Base-by-base conservation (phyloP, 345 rosid genomes). In the Hibiscus syriacus region DNA sequence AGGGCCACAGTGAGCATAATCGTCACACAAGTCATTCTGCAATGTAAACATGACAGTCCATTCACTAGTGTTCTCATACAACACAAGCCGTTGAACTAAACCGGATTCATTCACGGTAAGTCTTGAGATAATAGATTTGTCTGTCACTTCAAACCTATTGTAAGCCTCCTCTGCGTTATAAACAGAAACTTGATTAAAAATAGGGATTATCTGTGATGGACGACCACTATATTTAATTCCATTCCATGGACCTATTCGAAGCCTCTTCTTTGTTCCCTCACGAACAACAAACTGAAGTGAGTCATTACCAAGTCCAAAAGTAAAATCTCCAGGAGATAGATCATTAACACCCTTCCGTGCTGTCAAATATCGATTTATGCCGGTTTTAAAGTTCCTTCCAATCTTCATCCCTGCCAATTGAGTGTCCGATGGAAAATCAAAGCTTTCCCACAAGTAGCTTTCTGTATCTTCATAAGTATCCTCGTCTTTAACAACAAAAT, bases 361-460 rank as follows among this genome's bases (percentile, higher is more conserved):
- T n/a, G n/a, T n/a, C n/a, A n/a, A n/a, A n/a, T n/a, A n/a, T n/a
- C n/a, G n/a, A n/a, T n/a, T n/a, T n/a, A n/a, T n/a, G n/a, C n/a
- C n/a, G n/a, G n/a, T n/a, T n/a, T n/a, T n/a, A n/a, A n/a, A n/a
- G n/a, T n/a, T n/a, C n/a, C n/a, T n/a, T n/a, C n/a, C n/a, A n/a
- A n/a, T n/a, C n/a, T n/a, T n/a, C n/a, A n/a, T n/a, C n/a, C n/a
- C n/a, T n/a, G n/a, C n/a, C n/a, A n/a, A n/a, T n/a, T n/a, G n/a
- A n/a, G n/a, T n/a, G n/a, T n/a, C n/a, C n/a, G n/a, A n/a, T n/a
- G n/a, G n/a, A n/a, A n/a, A n/a, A n/a, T n/a, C n/a, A n/a, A n/a
- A n/a, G n/a, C n/a, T n/a, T n/a, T n/a, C n/a, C 92, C 92, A 86
- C 1, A 73, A 2, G 0, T 4, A 66, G 19, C 25, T 0, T 14